phyloP scores from a whole-genome alignment of 768 basidiomycete species.

The Arthromyces matolae region DNA sequence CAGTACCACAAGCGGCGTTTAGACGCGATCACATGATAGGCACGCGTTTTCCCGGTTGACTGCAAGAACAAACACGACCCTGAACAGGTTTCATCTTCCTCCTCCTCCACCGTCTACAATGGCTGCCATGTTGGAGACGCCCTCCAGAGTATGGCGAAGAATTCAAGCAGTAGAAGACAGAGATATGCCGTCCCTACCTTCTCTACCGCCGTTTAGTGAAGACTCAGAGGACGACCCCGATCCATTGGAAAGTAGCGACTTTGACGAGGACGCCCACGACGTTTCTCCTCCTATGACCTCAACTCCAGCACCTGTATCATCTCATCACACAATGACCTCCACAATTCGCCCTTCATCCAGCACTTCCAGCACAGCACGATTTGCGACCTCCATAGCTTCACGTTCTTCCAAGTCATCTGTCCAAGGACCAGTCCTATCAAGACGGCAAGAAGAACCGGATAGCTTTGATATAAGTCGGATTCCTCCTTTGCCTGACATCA shows the following conservation, averaged over 20 bases:
- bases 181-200: slow-evolving; percentile 82
- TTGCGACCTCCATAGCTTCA: slow-evolving; percentile 44
- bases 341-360: slow-evolving; percentile 45
- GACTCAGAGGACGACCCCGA: slow-evolving; percentile 48
- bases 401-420: slow-evolving; percentile 49
- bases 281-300: slow-evolving; percentile 59
- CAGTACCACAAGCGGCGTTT: neutral
- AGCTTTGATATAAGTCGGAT: slow-evolving; percentile 63
- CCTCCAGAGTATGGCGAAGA: slow-evolving; percentile 80
- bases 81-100: neutral
- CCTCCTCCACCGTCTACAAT: slow-evolving; percentile 23
- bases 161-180: slow-evolving; percentile 72
- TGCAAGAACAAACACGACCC: neutral
- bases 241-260: slow-evolving; percentile 24
- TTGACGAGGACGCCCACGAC: slow-evolving; percentile 37
- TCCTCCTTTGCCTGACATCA: slow-evolving; percentile 46
- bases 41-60: slow-evolving; percentile 14
- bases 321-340: slow-evolving; percentile 41
- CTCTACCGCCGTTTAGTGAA: slow-evolving; percentile 68
- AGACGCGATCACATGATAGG: slow-evolving; percentile 25
- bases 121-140: slow-evolving; percentile 68
- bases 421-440: slow-evolving; percentile 26
- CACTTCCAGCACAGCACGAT: slow-evolving; percentile 47
- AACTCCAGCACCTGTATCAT: slow-evolving; percentile 50
- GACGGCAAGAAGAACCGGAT: slow-evolving; percentile 32